Evolutionary conservation across 768 basidiomycete species (phyloP).

Genomic region (Holtermannia corniformis): DNA sequence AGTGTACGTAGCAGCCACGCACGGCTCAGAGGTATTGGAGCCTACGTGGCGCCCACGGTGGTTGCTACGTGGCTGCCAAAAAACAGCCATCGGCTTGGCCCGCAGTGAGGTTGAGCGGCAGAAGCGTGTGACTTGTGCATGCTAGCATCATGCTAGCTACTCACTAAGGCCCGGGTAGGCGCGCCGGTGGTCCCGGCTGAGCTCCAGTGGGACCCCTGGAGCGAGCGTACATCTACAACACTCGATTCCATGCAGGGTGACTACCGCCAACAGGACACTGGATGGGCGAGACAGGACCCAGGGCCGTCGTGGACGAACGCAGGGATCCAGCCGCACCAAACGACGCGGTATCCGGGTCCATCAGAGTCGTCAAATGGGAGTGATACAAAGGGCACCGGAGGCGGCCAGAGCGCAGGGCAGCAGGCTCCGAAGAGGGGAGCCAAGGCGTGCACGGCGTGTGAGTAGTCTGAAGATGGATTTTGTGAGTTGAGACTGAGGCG

Average conservation of each 20-base stretch:
- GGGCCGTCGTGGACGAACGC: not conserved
- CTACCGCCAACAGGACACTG: not conserved
- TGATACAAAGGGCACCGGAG: not conserved
- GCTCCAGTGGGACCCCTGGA: not conserved
- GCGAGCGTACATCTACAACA: not conserved
- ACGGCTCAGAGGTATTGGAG: too few relatives aligned
- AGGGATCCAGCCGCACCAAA: not conserved
- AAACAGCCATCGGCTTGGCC: too few relatives aligned
- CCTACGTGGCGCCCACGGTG: too few relatives aligned
- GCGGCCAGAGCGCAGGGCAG: not conserved
- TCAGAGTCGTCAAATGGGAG: not conserved
- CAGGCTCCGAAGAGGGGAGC: slow-evolving; percentile 6
- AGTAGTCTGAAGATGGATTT: not conserved
- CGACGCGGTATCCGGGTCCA: not conserved
- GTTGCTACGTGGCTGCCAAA: too few relatives aligned
- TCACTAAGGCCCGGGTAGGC: not conserved
- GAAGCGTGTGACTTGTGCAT: too few relatives aligned
- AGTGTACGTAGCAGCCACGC: too few relatives aligned
- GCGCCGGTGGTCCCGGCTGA: not conserved
- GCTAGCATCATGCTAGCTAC: not conserved
- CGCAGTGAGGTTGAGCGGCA: too few relatives aligned
- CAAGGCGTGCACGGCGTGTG: slow-evolving; percentile 16
- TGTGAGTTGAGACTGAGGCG: not conserved
- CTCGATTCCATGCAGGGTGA: not conserved
- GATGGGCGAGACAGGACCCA: not conserved